phyloP scores from a whole-genome alignment of 148 eudicot species.

The Fallopia convolvulus region DNA sequence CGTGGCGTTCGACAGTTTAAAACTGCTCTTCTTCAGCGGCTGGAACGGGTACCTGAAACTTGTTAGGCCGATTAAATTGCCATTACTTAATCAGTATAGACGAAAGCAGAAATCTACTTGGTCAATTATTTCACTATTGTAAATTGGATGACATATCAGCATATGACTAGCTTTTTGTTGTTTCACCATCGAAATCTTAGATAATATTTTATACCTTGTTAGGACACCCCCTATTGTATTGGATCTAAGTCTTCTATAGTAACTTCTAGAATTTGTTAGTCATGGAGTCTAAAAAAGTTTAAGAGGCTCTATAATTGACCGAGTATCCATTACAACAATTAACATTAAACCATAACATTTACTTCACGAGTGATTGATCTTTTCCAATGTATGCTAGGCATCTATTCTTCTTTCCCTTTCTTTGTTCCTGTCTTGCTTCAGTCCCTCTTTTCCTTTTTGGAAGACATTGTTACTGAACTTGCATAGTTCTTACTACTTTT shows the following conservation, averaged over 20 bases:
- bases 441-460: not conserved
- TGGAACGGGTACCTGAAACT: conserved; percentile 59
- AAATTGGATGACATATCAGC: not conserved
- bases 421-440: not conserved
- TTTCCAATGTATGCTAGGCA: not conserved
- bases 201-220: not conserved
- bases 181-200: not conserved
- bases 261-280: not conserved
- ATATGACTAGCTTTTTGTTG: not conserved
- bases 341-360: not conserved
- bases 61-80: not conserved
- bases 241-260: not conserved
- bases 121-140: not conserved
- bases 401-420: not conserved
- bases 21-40: conserved; percentile 90
- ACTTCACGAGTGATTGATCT: not conserved
- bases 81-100: not conserved
- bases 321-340: not conserved
- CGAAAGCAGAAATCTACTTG: not conserved
- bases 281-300: not conserved
- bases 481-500: not conserved
- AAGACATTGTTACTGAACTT: not conserved
- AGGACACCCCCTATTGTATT: not conserved
- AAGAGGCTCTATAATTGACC: not conserved
- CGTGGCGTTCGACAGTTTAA: conserved; percentile 96